A percentile compares a stretch with the other conserved stretches of the same genome.
Conservation (phyloP, 2,329 filamentous ascomycete species). For the Curvularia eragrostidis region DNA sequence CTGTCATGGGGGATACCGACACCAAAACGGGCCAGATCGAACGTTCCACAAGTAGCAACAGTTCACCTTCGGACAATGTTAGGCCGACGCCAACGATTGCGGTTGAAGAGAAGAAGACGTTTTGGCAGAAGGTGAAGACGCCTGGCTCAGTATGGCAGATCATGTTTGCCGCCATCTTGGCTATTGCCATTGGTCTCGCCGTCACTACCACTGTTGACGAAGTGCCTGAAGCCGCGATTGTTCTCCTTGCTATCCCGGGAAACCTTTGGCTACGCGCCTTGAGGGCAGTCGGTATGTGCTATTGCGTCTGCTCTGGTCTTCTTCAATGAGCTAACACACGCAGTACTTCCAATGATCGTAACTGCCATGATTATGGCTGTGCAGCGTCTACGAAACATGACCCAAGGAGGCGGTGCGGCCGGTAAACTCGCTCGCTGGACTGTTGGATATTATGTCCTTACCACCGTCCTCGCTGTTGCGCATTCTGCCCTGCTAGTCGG, state of each 20-base stretch:
- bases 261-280: conserved; percentile 59
- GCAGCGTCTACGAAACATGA: conserved; percentile 57
- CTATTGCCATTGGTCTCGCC: conserved; percentile 58
- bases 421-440: conserved; percentile 57
- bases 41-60: conserved; percentile 19
- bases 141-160: conserved; percentile 60
- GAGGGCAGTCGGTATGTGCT: conserved; percentile 55
- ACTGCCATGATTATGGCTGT: conserved; percentile 61
- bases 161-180: conserved; percentile 57
- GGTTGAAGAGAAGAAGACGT: conserved; percentile 32
- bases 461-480: conserved; percentile 59
- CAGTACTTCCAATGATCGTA: conserved; percentile 61
- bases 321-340: conserved; percentile 1
- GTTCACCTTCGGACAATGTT: conserved; percentile 14
- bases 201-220: conserved; percentile 54
- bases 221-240: conserved; percentile 53
- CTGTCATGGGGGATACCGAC: conserved; percentile 29
- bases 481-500: conserved; percentile 57
- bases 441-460: conserved; percentile 59
- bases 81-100: conserved; percentile 24
- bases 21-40: conserved; percentile 22
- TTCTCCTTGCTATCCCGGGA: conserved; percentile 58
- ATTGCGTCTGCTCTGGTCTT: neutral
- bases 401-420: conserved; percentile 49
- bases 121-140: conserved; percentile 50